Base-by-base conservation (phyloP, 371 early-diverging fungal genomes). In the Haplosporangium sp. region DNA sequence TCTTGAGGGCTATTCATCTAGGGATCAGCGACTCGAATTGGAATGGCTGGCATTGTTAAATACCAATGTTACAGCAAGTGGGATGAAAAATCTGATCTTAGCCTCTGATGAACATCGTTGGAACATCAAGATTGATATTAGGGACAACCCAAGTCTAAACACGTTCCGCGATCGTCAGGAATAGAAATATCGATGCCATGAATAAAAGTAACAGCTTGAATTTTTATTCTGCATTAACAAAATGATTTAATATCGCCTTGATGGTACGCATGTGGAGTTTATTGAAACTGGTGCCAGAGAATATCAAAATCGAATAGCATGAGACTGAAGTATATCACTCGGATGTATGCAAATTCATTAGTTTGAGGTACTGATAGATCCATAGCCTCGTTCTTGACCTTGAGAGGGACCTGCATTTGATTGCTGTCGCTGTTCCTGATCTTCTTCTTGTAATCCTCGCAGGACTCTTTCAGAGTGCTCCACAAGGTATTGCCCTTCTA, bases 401-500 rank as follows among this genome's bases (percentile, higher is more conserved):
- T 67, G 67, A 52, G 55, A 34, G 6, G 55, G 10, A 10, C 34
- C 13, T 27, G 27, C 55, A 7, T 8, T 34, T 13, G 20, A 9
- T 9, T 44, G 27, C 13, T n/a, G 59, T 20, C 48, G 15, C n/a
- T 66, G 66, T 10, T 39, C 58, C n/a, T 53, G 55, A 42, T 77
- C 77, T n/a, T 76, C 77, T 5, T 57, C 61, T 35, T 59, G 48
- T 65, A 72, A 11, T 34, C 69, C 73, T 8, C 65, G 72, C 8
- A 77, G 57, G 52, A 77, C 35, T 40, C 69, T 37, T 13, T 37
- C 65, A 9, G 72, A 69, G 37, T 79, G 79, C 10, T 74, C 74
- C 4, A 1, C 47, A 10, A 65, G 53, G 37, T 61, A 67, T 10
- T 42, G 58, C 1, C 44, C 63, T 5, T 74, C 79, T 2, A 71